A percentile compares a stretch with the other conserved stretches of the same genome.
These are phyloP conservation scores for Geotrichum klebahnii DNA, from an alignment of 1,139 yeast species.

Conservation along the genomic window DNA sequence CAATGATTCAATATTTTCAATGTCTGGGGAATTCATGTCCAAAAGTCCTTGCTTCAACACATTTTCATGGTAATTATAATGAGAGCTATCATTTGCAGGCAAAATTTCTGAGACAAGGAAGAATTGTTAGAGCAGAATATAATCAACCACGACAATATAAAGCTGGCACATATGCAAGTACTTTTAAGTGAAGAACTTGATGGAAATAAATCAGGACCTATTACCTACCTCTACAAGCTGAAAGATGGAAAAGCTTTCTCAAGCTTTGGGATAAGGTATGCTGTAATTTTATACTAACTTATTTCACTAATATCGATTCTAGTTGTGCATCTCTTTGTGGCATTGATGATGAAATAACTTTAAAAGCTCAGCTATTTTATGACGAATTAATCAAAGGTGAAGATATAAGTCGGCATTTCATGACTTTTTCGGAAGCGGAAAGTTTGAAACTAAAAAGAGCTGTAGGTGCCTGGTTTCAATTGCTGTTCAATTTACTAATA, in stretches of 20 bases:
- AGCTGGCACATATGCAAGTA: constrained; percentile 28
- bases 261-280: constrained; percentile 28
- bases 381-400: constrained; percentile 26
- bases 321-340: constrained; percentile 31
- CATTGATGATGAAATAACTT: constrained; percentile 24
- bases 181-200: constrained; percentile 19
- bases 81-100: constrained; percentile 15
- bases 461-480: constrained; percentile 17
- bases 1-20: constrained; percentile 37
- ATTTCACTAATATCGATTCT: constrained; percentile 4
- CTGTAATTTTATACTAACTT: not conserved
- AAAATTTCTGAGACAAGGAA: constrained; percentile 5
- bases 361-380: constrained; percentile 26
- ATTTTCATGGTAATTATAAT: constrained; percentile 40
- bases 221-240: constrained; percentile 27
- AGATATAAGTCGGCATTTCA: constrained; percentile 24
- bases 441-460: constrained; percentile 23
- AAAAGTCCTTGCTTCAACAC: constrained; percentile 43
- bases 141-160: constrained; percentile 13
- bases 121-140: constrained; percentile 19
- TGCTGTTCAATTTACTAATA: not conserved
- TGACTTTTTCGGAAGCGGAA: constrained; percentile 23
- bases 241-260: constrained; percentile 25
- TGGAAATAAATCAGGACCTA: constrained; percentile 5
- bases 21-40: constrained; percentile 30